Base-by-base conservation (phyloP, 2,329 filamentous ascomycete species). In the Grosmannia huntii region DNA sequence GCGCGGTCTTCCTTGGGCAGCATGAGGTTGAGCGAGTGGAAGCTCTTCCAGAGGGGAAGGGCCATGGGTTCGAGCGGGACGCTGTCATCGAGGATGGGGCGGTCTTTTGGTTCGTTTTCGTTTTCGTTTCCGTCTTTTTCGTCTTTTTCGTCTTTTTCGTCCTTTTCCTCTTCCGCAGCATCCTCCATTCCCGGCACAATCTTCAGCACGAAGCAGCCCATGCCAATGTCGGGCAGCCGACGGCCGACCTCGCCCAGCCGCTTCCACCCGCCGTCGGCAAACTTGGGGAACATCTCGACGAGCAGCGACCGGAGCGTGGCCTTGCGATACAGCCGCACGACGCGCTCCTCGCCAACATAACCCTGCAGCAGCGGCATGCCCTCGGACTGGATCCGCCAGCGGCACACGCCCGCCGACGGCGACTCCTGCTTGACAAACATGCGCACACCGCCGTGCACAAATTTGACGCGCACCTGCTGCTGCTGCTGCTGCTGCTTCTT, bases 371-470 rank as follows among this genome's bases (percentile, higher is more conserved):
- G 90, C 11, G 87, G 84, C 74, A 99, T 84, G 27, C 94, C 94
- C 72, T 99, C 94, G 14, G 86, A 88, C 76, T 99, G 94, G 65
- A 99, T 94, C 53, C 94, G 84, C 94, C 94, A 99, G 60, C 86
- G 82, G 75, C 91, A 96, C 38, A 94, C 87, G 57, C 91, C 86
- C 41, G 86, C 85, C 5, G 85, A 87, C 60, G 95, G 91, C 0
- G 89, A 87, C 67, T 96, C 90, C 71, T 97, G 92, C 76, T 95
- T 96, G 77, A 97, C 94, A 70, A 95, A 99, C 90, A 97, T 97
- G 75, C 95, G 95, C 38, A 99, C 91, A 63, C 94, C 94, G 55
- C 87, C 92, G 72, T 99, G 94, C 55, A 99, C 88, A 68, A 99
- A 96, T 70, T 94, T 95, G 72, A 97, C 86, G 53, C 59, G 58